These are phyloP conservation scores for Globisporangium spinosum DNA, from an alignment of 352 stramenopile species.

Conservation along the genomic window DNA sequence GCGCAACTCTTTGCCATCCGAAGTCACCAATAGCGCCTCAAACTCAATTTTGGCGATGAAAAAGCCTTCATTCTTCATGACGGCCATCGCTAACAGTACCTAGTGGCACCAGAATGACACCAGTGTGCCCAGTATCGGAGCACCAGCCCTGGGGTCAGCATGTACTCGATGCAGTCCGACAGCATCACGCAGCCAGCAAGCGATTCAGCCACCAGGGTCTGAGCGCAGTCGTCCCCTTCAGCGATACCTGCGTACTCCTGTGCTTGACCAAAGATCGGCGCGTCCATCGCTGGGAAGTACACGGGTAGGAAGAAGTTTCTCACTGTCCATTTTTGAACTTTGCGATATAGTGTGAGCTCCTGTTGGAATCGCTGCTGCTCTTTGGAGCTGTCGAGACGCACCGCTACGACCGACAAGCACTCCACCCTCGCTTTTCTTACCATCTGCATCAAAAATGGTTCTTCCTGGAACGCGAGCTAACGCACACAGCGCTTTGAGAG, in stretches of 20 bases:
- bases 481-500: not conserved
- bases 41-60: constrained; percentile 16
- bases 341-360: constrained; percentile 24
- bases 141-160: constrained; percentile 15
- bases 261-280: constrained; percentile 19
- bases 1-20: constrained; percentile 24
- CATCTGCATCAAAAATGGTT: constrained; percentile 22
- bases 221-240: constrained; percentile 8
- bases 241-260: constrained; percentile 1
- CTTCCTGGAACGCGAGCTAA: constrained; percentile 6
- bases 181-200: constrained; percentile 29
- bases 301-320: constrained; percentile 25
- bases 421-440: constrained; percentile 6
- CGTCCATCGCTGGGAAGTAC: constrained; percentile 11
- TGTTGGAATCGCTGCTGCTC: constrained; percentile 18
- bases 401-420: constrained; percentile 19
- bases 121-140: constrained; percentile 23
- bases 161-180: constrained; percentile 20
- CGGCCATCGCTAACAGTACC: constrained; percentile 29
- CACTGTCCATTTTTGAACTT: constrained; percentile 20
- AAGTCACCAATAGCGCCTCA: constrained; percentile 30
- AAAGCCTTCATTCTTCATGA: constrained; percentile 30
- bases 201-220: constrained; percentile 28
- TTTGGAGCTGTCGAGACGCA: constrained; percentile 12
- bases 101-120: constrained; percentile 32